Evolutionary conservation across 1,139 yeast species (phyloP).

Genomic region (Blastobotrys persicus): DNA sequence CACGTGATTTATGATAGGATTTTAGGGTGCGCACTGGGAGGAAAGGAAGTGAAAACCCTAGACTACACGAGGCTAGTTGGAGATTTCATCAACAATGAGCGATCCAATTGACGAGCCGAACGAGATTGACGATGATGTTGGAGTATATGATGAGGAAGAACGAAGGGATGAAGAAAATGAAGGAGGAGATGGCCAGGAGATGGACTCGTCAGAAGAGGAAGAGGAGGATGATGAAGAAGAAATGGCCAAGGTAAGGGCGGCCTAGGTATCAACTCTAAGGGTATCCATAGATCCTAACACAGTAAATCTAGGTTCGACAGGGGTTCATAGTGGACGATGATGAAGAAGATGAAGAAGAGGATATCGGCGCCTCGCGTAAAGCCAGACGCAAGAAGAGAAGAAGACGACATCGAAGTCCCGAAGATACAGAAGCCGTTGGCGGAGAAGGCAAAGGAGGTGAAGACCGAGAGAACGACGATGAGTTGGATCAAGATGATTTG

Average conservation of each 20-base stretch:
- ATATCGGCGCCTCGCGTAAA: slow-evolving; percentile 29
- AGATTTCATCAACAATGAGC: slow-evolving; percentile 16
- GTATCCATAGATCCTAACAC: background rate
- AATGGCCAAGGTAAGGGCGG: slow-evolving; percentile 35
- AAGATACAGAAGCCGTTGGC: slow-evolving; percentile 23
- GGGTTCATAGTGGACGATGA: slow-evolving; percentile 95
- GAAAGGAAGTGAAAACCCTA: background rate
- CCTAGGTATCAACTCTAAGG: background rate
- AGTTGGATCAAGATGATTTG: slow-evolving; percentile 90
- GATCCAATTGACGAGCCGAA: slow-evolving; percentile 23
- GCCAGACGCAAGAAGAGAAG: slow-evolving; percentile 62
- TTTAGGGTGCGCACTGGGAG: background rate
- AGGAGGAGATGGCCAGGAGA: slow-evolving; percentile 24
- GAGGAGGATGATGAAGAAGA: slow-evolving; percentile 47
- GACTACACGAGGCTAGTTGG: slow-evolving; percentile 4
- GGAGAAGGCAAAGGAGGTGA: slow-evolving; percentile 24
- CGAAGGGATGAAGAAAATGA: slow-evolving; percentile 27
- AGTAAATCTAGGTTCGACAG: slow-evolving; percentile 63
- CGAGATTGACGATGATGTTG: slow-evolving; percentile 21
- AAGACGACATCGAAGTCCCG: slow-evolving; percentile 19
- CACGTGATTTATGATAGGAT: slow-evolving; percentile 1
- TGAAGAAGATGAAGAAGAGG: slow-evolving; percentile 58
- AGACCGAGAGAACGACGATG: slow-evolving; percentile 43
- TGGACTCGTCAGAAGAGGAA: slow-evolving; percentile 42
- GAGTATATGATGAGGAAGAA: slow-evolving; percentile 19